A percentile compares a stretch with the other conserved stretches of the same genome.
Conservation (phyloP, 2,329 filamentous ascomycete genomes). For the Elsinoe batatas region DNA sequence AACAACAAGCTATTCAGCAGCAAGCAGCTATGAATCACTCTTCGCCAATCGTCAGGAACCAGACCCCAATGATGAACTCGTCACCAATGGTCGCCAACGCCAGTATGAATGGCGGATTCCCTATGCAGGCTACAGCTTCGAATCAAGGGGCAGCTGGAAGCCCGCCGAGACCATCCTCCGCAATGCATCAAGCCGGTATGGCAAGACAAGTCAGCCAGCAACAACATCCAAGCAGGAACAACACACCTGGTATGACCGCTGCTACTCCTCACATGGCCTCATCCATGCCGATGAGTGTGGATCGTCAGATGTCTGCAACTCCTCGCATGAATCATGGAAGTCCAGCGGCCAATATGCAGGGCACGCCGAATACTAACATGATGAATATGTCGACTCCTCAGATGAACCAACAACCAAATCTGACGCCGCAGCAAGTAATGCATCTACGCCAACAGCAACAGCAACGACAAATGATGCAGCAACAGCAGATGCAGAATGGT, state of each 20-base stretch:
- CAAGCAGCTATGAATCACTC: conserved; percentile 43
- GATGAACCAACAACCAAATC: conserved; percentile 20
- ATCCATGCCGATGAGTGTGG: conserved; percentile 22
- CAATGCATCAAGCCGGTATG: conserved; percentile 35
- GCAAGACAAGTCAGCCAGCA: conserved; percentile 31
- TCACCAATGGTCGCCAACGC: conserved; percentile 32
- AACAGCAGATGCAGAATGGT: conserved; percentile 24
- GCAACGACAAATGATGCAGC: conserved; percentile 25
- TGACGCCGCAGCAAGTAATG: conserved; percentile 21
- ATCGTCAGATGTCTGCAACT: conserved; percentile 28
- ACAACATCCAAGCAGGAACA: conserved; percentile 25
- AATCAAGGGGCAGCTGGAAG: conserved; percentile 56
- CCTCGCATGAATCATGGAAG: conserved; percentile 28
- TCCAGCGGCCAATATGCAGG: conserved; percentile 24
- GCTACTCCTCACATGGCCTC: conserved; percentile 29
- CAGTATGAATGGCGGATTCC: conserved; percentile 31
- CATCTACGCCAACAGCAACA: conserved; percentile 21
- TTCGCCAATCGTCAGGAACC: conserved; percentile 48
- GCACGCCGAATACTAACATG: conserved; percentile 22
- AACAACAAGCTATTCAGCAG: conserved; percentile 38
- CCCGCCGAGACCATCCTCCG: conserved; percentile 57
- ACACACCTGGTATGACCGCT: conserved; percentile 31
- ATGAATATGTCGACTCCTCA: conserved; percentile 21
- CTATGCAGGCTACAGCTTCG: conserved; percentile 51
- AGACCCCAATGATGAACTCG: conserved; percentile 37